Evolutionary conservation across 352 stramenopile genomes (phyloP).

Genomic region (Globisporangium middletonii): DNA sequence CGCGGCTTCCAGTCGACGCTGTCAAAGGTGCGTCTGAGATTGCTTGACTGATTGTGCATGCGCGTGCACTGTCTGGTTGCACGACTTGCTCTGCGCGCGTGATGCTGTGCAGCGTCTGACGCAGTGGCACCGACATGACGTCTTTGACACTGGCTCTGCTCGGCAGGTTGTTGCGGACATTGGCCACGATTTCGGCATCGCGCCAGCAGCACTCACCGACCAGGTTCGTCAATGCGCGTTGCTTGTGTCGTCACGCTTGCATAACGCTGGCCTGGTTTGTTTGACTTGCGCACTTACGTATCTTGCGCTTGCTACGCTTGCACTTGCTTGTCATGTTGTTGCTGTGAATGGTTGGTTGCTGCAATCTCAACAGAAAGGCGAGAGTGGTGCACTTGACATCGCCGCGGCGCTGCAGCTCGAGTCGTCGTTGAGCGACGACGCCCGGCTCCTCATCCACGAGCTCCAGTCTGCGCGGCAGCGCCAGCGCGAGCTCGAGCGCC

Average conservation of each 20-base stretch:
- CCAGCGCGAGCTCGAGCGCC: conserved; percentile 23
- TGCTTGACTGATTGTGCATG: conserved; percentile 1
- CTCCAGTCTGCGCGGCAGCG: conserved; percentile 21
- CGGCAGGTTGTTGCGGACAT: conserved; percentile 18
- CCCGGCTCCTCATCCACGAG: conserved; percentile 19
- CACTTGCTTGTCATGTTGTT: background rate
- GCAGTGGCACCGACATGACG: background rate
- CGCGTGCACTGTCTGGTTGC: conserved; percentile 11
- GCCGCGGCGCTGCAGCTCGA: background rate
- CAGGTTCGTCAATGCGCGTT: conserved; percentile 10
- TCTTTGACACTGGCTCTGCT: background rate
- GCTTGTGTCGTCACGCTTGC: background rate
- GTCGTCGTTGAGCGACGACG: conserved; percentile 1
- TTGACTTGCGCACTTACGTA: background rate
- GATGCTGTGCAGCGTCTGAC: background rate
- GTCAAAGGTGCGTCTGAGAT: conserved; percentile 9
- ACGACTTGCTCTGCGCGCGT: background rate
- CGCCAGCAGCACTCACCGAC: background rate
- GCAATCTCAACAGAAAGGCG: conserved; percentile 10
- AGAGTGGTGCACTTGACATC: background rate
- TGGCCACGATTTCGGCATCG: conserved; percentile 15
- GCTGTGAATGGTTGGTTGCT: background rate
- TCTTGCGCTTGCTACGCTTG: background rate
- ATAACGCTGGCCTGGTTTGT: background rate
- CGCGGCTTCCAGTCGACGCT: conserved; percentile 20